These are phyloP conservation scores for Nicotiana tomentosiformis DNA, from an alignment of 257 asterid species.

Conservation along the genomic window DNA sequence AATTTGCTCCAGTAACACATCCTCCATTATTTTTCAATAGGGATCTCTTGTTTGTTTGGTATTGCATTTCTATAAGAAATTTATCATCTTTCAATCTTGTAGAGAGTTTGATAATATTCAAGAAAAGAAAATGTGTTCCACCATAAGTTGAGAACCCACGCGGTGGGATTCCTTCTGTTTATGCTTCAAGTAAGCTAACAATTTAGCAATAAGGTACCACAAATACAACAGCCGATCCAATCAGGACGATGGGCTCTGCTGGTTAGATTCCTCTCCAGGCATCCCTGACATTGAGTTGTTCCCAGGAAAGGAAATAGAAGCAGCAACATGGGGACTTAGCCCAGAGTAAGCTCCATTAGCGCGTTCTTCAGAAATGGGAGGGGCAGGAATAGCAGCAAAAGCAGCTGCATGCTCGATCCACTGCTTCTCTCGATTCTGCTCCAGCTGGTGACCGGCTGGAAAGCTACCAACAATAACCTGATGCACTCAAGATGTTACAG, in stretches of 20 bases:
- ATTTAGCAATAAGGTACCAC: neutral
- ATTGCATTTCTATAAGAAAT: too few relatives aligned
- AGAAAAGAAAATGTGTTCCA: too few relatives aligned
- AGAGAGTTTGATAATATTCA: too few relatives aligned
- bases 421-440: constrained; percentile 52
- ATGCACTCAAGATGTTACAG: constrained; percentile 17
- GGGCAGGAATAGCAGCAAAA: constrained; percentile 36
- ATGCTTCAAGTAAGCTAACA: constrained; percentile 9
- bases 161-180: too few relatives aligned
- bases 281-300: constrained; percentile 39
- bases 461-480: constrained; percentile 86
- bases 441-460: constrained; percentile 43
- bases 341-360: constrained; percentile 27
- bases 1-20: too few relatives aligned
- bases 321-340: constrained; percentile 32
- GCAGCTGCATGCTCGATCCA: constrained; percentile 47
- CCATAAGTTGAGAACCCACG: too few relatives aligned
- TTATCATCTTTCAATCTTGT: too few relatives aligned
- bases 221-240: constrained; percentile 16
- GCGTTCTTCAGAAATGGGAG: constrained; percentile 38
- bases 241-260: constrained; percentile 51
- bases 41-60: too few relatives aligned
- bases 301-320: constrained; percentile 47
- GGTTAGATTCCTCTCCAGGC: constrained; percentile 44
- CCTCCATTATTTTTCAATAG: too few relatives aligned